Base-by-base conservation (phyloP, 2,329 filamentous ascomycete genomes). In the Rhynchosporium agropyri region DNA sequence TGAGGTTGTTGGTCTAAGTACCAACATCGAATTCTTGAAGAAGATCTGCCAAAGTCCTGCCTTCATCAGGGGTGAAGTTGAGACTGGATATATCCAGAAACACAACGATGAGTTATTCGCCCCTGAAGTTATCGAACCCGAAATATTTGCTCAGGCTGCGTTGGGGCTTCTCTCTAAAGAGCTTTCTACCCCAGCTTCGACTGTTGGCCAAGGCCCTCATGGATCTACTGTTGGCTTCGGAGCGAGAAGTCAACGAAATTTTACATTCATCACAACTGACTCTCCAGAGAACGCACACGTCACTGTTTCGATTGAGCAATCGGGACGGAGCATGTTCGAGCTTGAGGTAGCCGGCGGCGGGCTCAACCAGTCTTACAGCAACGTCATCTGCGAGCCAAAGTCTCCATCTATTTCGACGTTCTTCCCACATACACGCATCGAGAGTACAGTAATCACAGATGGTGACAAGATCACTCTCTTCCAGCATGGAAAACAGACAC, bases 11-110 rank as follows among this genome's bases (percentile, higher is more conserved):
- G 95, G 95, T 0, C 85, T 96, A 7, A 89, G 91, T 73, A 99
- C 95, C 6, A 99, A 99, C 74, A 93, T 99, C 65, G 95, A 98
- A 76, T 99, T 99, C 73, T 79, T 99, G 63, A 98, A 98, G 79
- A 84, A 88, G 8, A 83, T 97, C 61, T 97, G 92, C 75, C 84
- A 86, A 51, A 92, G 90, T 64, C 83, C 85, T 0, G 91, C 89
- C 56, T 99, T 99, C 73, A 84, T 96, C 62, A 84, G 84, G 10
- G 95, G 94, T 8, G 87, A 95, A 26, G 92, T 99, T 13, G 94
- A 99, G 77, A 99, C 95, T 0, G 94, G 94, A 0, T 99, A 97
- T 74, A 98, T 99, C 68, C 88, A 93, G 60, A 97, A 96, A 76
- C 89, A 96, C 78, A 84, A 85, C 63, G 83, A 87, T 10, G 89